These are phyloP conservation scores for Geosiphon pyriformis DNA, from an alignment of 192 early-diverging fungal species.

Conservation along the genomic window DNA sequence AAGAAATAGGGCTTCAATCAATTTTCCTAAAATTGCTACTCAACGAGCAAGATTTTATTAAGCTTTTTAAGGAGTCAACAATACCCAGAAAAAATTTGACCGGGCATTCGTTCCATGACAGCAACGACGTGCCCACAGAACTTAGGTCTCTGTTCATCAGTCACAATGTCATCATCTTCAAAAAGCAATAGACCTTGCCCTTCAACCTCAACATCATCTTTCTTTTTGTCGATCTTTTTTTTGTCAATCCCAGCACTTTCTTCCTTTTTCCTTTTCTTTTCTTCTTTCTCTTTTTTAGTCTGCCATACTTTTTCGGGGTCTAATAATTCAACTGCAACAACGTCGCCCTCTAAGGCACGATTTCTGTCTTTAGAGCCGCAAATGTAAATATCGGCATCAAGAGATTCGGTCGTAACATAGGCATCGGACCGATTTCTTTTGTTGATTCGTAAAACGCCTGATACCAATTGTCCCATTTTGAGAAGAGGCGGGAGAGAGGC, in stretches of 20 bases:
- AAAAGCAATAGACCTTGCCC: slow-evolving; percentile 31
- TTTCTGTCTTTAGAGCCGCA: slow-evolving; percentile 72
- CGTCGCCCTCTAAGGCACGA: slow-evolving; percentile 79
- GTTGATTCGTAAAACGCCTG: slow-evolving; percentile 83
- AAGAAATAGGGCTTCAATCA: background rate
- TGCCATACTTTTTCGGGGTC: slow-evolving; percentile 57
- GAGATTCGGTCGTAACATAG: slow-evolving; percentile 74
- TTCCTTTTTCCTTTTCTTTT: slow-evolving; percentile 50
- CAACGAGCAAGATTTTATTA: too few relatives aligned
- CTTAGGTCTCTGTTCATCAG: slow-evolving; percentile 50
- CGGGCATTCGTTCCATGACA: slow-evolving; percentile 49
- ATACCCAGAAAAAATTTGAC: slow-evolving; percentile 57
- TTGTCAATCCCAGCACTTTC: slow-evolving; percentile 36
- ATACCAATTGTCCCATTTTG: slow-evolving; percentile 47
- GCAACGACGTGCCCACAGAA: slow-evolving; percentile 53
- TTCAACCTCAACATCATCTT: slow-evolving; percentile 51
- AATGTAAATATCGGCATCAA: slow-evolving; percentile 74
- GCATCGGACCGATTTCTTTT: slow-evolving; percentile 79
- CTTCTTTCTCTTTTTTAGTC: slow-evolving; percentile 52
- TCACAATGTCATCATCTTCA: slow-evolving; percentile 46
- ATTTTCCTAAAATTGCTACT: too few relatives aligned
- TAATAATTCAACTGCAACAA: slow-evolving; percentile 70
- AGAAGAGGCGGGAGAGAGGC: slow-evolving; percentile 47
- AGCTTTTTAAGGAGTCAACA: too few relatives aligned
- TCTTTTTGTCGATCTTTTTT: slow-evolving; percentile 39